Base-by-base conservation (phyloP, 2,329 filamentous ascomycete species). In the Colletotrichum australisinense region DNA sequence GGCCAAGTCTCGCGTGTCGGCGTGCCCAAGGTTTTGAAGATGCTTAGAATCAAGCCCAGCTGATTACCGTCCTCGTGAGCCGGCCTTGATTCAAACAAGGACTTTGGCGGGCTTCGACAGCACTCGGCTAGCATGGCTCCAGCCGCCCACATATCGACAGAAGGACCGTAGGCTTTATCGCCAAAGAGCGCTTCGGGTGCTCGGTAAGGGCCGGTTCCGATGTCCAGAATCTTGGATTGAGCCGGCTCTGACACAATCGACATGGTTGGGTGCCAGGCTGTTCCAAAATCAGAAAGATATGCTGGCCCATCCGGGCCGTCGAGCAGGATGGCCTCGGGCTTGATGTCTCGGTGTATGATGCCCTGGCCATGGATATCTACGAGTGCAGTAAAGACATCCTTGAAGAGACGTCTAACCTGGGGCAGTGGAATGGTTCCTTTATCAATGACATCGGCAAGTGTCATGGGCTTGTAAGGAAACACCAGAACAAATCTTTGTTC, bases 271-370 rank as follows among this genome's bases (percentile, higher is more conserved):
- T 93, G 91, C 95, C 95, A 98, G 9, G 95, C 91, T 52, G 97
- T 97, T 63, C 97, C 96, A 84, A 99, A 98, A 81, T 99, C 97
- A 46, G 94, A 91, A 2, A 99, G 87, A 77, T 92, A 93, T 4
- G 94, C 94, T 5, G 94, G 93, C 0, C 93, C 94, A 6, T 88
- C 85, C 0, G 88, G 84, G 0, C 92, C 90, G 55, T 88, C 85
- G 58, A 98, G 88, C 9, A 98, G 86, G 46, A 99, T 88, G 66
- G 98, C 97, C 0, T 95, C 95, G 0, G 97, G 97, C 79, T 99
- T 99, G 80, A 99, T 86, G 79, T 99, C 97, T 69, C 97, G 92
- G 81, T 99, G 97, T 67, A 99, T 93, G 71, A 99, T 95, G 8
- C 91, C 93, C 28, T 90, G 84, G 8, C 81, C 77, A 80, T 99